Base-by-base conservation (phyloP, 106 monocot genomes). In the Acorus calamus region DNA sequence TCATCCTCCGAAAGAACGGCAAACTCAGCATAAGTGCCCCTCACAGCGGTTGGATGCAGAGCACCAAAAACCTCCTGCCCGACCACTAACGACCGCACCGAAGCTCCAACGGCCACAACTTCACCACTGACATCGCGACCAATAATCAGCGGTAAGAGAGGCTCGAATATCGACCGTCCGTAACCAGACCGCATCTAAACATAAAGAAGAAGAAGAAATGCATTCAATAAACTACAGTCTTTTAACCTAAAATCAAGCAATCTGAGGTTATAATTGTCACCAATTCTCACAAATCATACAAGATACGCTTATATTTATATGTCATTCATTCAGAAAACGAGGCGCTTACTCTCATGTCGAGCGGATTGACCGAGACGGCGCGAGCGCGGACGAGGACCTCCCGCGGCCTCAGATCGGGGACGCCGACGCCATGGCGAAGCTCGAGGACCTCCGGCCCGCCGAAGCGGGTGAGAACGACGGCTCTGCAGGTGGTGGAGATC, bases 71-170 rank as follows among this genome's bases (percentile, higher is more conserved):
- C 96, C 63, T 98, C 87, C 70, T 91, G 90, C 46, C 91, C 96
- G 49, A 83, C 59, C 7, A 63, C 68, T 8, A 91, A 70, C 2
- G 91, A 91, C 6, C 78, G 77, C 44, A 92, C 96, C 0, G 87
- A 83, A 55, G 80, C 51, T 52, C 96, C 96, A 53, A 83, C 74
- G 3, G 96, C 91, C 44, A 78, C 87, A 65, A 98, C 87, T 79
- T 98, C 96, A 46, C 96, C 96, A 60, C 96, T 98, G 10, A 98
- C 50, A 80, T 98, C 96, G 14, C 96, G 91, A 41, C 96, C 96
- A 57, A 88, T 53, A 60, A 98, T 96, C 60, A 96, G 59, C 0
- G 96, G 96, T 64, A 98, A 60, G 13, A 85, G 80, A 7, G 91
- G 77, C 66, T 77, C 83, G 64, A 88, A 98, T 77, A 98, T 82